phyloP scores from a whole-genome alignment of 768 basidiomycete genomes.

The Russula dissimulans region DNA sequence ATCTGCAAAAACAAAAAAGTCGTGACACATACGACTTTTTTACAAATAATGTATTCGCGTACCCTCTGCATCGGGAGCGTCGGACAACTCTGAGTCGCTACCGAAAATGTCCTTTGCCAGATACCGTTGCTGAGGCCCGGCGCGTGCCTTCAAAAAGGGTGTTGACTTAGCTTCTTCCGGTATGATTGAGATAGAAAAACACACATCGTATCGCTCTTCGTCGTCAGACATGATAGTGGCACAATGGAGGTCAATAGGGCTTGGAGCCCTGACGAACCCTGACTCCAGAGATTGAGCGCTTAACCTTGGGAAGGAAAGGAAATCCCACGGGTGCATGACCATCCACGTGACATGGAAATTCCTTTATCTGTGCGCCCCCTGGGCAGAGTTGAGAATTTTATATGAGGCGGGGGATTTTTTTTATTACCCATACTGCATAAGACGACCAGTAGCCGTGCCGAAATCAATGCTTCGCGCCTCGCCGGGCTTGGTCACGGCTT shows the following conservation, averaged over 20 bases:
- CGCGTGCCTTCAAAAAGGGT: neutral
- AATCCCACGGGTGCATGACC: too few relatives aligned
- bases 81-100: conserved; percentile 15
- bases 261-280: too few relatives aligned
- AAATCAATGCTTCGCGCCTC: too few relatives aligned
- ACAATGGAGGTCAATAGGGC: neutral
- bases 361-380: too few relatives aligned
- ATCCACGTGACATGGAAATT: too few relatives aligned
- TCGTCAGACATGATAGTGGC: conserved; percentile 10
- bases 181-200: neutral
- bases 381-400: too few relatives aligned
- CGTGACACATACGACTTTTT: neutral
- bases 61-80: conserved; percentile 15
- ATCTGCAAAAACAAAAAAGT: conserved; percentile 14
- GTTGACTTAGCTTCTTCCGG: neutral
- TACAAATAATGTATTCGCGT: neutral
- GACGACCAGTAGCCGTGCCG: too few relatives aligned
- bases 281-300: too few relatives aligned
- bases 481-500: too few relatives aligned
- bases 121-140: conserved; percentile 12
- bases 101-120: conserved; percentile 17
- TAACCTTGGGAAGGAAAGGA: too few relatives aligned
- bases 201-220: conserved; percentile 8
- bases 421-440: too few relatives aligned
- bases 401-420: too few relatives aligned